Conservation (phyloP, 164 flowering plant species). For the Magnolia changhungtana region DNA sequence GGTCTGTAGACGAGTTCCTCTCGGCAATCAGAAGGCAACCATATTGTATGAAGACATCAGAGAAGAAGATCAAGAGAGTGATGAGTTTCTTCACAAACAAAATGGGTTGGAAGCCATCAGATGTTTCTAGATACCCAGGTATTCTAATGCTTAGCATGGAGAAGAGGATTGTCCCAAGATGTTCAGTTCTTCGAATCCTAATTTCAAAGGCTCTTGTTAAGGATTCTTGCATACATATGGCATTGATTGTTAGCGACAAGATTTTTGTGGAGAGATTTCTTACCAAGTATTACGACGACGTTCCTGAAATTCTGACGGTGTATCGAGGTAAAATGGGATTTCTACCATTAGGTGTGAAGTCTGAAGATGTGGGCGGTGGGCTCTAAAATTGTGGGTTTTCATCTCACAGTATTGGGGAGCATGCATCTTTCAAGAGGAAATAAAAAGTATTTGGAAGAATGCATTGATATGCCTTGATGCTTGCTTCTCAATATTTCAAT, state of each 20-base stretch:
- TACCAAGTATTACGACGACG: background rate
- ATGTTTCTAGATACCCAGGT: background rate
- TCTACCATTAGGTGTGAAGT: too few species aligned
- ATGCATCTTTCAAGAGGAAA: too few species aligned
- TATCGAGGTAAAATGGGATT: background rate
- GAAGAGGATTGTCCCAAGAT: constrained; percentile 2
- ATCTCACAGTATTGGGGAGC: too few species aligned
- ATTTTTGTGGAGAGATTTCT: background rate
- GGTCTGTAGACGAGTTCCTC: background rate
- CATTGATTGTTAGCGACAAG: background rate
- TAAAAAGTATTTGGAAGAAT: too few species aligned
- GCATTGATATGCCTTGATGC: too few species aligned
- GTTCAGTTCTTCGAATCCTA: background rate
- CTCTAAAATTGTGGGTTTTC: too few species aligned
- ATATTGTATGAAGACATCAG: background rate
- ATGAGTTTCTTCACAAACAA: background rate
- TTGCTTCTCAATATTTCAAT: too few species aligned
- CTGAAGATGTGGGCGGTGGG: too few species aligned
- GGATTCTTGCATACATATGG: too few species aligned
- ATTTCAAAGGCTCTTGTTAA: background rate
- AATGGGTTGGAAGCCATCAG: background rate
- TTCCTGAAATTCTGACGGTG: background rate
- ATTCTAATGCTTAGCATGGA: background rate
- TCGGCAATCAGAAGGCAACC: background rate
- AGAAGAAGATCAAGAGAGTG: constrained; percentile 4